Evolutionary conservation across 345 rosid genomes (phyloP).

Genomic region (Lepidium sativum): DNA sequence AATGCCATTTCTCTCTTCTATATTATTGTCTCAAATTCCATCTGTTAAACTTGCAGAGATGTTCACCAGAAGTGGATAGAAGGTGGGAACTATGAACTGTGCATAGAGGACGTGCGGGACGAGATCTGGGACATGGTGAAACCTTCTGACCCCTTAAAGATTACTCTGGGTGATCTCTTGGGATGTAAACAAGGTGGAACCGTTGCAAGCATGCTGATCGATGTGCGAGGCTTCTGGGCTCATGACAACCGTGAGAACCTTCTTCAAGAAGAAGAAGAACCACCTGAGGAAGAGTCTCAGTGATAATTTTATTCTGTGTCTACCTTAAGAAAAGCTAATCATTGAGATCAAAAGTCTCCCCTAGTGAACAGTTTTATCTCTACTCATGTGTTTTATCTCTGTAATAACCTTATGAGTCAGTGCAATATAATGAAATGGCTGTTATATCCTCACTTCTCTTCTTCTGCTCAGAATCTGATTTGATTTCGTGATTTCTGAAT

Average conservation of each 20-base stretch:
- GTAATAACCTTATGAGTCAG: constrained; percentile 3
- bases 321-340: constrained; percentile 2
- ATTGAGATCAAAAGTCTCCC: neutral
- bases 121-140: constrained; percentile 99
- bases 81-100: constrained; percentile 95
- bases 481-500: neutral
- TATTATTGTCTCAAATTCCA: neutral
- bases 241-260: constrained; percentile 98
- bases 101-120: constrained; percentile 95
- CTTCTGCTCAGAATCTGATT: neutral
- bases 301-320: constrained; percentile 8
- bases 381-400: constrained; percentile 2
- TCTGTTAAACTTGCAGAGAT: constrained; percentile 45
- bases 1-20: neutral
- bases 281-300: constrained; percentile 50
- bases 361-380: constrained; percentile 5
- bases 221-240: constrained; percentile 99
- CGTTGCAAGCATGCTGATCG: constrained; percentile 92
- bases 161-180: constrained; percentile 69
- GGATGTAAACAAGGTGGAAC: constrained; percentile 97
- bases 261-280: constrained; percentile 98
- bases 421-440: constrained; percentile 6
- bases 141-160: constrained; percentile 70
- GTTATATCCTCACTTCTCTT: neutral
- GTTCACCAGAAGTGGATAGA: constrained; percentile 99